A percentile compares a stretch with the other conserved stretches of the same genome.
Evolutionary conservation across 192 early-diverging fungal species (phyloP).

Genomic region (Coemansia sp.): DNA sequence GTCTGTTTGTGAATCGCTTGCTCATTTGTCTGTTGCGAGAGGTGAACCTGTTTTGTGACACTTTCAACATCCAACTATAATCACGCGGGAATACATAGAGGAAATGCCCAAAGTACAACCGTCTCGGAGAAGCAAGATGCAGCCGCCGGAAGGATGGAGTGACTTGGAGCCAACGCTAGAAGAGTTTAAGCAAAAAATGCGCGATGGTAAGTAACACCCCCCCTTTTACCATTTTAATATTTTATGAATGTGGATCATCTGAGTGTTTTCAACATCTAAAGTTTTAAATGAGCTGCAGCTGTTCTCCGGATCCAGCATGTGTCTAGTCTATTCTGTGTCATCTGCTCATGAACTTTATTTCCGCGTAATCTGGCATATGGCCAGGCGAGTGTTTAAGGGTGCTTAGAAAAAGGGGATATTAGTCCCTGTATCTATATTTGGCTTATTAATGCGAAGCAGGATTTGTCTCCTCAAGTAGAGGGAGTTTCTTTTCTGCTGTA

Average conservation of each 20-base stretch:
- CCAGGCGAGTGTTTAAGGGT: neutral
- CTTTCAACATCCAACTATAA: neutral
- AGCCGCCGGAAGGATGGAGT: slow-evolving; percentile 92
- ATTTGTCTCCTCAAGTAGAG: no score
- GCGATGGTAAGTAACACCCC: slow-evolving; percentile 60
- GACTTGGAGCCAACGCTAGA: slow-evolving; percentile 89
- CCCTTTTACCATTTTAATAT: no score
- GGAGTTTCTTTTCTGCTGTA: no score
- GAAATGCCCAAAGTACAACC: slow-evolving; percentile 78
- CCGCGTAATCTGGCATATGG: slow-evolving; percentile 2
- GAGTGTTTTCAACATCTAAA: no score
- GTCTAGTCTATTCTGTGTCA: neutral
- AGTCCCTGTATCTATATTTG: neutral
- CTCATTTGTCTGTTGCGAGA: no score
- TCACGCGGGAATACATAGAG: neutral
- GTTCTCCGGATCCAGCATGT: slow-evolving; percentile 7
- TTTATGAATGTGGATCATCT: neutral
- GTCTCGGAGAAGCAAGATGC: slow-evolving; percentile 64
- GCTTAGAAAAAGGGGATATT: neutral
- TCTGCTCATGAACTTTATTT: no score
- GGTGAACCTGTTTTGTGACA: neutral
- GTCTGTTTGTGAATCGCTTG: no score
- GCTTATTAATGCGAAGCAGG: no score
- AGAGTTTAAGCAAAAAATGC: slow-evolving; percentile 92
- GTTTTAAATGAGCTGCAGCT: slow-evolving; percentile 2